Base-by-base conservation (phyloP, 2,329 filamentous ascomycete species). In the Alternaria alternata region DNA sequence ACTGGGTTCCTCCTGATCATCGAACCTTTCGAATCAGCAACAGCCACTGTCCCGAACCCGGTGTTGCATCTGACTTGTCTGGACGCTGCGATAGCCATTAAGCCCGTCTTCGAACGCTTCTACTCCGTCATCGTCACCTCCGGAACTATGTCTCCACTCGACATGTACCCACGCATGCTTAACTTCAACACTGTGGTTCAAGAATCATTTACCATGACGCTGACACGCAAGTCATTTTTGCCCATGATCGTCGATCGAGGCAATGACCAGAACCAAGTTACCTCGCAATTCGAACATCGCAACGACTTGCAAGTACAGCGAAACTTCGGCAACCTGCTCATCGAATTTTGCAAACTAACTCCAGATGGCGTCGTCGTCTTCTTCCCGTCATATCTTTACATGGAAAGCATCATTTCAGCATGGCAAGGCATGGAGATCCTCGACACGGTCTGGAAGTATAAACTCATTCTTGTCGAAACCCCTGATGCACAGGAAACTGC, bases 91-190 rank as follows among this genome's bases (percentile, higher is more conserved):
- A 99, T 99, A 67, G 95, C 96, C 42, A 99, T 99, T 74, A 96
- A 95, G 64, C 95, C 95, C 0, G 94, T 99, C 5, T 97, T 99
- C 74, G 94, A 99, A 61, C 90, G 95, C 52, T 99, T 99, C 78
- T 94, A 92, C 78, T 98, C 95, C 1, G 95, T 99, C 66, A 96
- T 99, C 74, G 98, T 99, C 76, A 99, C 95, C 0, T 98, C 95
- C 0, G 95, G 95, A 64, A 99, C 95, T 2, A 93, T 99, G 62
- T 98, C 95, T 1, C 95, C 95, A 0, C 81, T 99, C 4, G 96
- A 99, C 76, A 99, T 99, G 91, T 99, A 99, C 73, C 96, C 95
- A 0, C 97, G 97, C 75, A 99, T 99, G 94, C 88, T 99, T 26
- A 91, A 93, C 54, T 99, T 99, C 80, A 86, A 86, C 9, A 93